Percentiles rank a stretch among this genome's conserved stretches.
Evolutionary conservation across 1,139 yeast genomes (phyloP).

Genomic region (Hansenula lynferdii): DNA sequence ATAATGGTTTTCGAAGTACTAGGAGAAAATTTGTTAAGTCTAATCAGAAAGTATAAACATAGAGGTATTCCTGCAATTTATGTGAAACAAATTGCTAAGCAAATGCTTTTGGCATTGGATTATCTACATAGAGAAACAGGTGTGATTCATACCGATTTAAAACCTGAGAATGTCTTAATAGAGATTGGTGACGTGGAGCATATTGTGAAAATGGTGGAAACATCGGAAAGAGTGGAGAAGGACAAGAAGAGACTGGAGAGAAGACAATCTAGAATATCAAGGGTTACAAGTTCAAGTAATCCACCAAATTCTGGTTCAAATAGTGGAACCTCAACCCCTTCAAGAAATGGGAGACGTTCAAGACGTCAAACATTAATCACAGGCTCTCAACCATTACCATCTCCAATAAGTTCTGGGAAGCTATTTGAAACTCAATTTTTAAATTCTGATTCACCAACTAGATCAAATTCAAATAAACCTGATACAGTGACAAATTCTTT

Average conservation of each 20-base stretch:
- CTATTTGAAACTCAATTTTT: constrained; percentile 24
- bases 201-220: constrained; percentile 53
- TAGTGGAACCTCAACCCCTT: constrained; percentile 17
- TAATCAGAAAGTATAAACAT: constrained; percentile 58
- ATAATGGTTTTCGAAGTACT: constrained; percentile 79
- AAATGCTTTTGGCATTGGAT: constrained; percentile 60
- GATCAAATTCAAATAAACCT: constrained; percentile 1
- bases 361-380: constrained; percentile 76
- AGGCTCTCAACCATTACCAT: constrained; percentile 83
- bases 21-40: constrained; percentile 70
- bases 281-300: constrained; percentile 5
- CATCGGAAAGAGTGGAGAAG: constrained; percentile 45
- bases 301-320: constrained; percentile 10
- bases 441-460: constrained; percentile 11
- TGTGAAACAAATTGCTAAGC: constrained; percentile 71
- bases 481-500: constrained; percentile 19
- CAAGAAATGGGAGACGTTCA: constrained; percentile 40
- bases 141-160: constrained; percentile 73
- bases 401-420: constrained; percentile 54
- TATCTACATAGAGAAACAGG: constrained; percentile 72
- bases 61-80: constrained; percentile 69
- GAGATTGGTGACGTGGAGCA: constrained; percentile 72
- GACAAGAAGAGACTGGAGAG: constrained; percentile 35
- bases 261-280: constrained; percentile 22
- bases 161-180: constrained; percentile 73